Evolutionary conservation across 192 early-diverging fungal genomes (phyloP), one percentile per base, ranked within the genome.

Genomic region (Allomyces javanicus): DNA sequence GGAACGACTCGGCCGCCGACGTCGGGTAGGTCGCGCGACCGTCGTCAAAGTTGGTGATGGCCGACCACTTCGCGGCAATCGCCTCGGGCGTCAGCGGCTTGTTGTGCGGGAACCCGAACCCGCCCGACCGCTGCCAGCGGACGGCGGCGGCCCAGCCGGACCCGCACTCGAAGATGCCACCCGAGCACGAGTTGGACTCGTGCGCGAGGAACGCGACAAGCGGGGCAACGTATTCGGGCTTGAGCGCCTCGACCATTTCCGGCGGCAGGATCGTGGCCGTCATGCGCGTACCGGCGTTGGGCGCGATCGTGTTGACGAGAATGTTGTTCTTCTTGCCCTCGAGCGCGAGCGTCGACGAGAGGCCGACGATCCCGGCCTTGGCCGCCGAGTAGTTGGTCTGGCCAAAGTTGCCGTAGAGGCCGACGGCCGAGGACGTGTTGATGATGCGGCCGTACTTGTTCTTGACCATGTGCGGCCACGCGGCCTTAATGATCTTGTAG

Each of bases 261-360:
- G 90, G 89, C 11, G 94, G 93, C 84, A 97, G 84, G 67, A 98
- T 78, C 63, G 94, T 97, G 67, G 93, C 95, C 9, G 94, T 96
- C 95, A 98, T 98, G 58, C 85, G 79, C 5, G 95, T 97, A 45
- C 93, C 94, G 19, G 95, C 95, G 72, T 91, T 97, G 67, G 95
- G 95, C 27, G 93, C 94, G 77, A 98, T 93, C 63, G 91, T 87
- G 75, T 98, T 97, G 65, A 79, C 81, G 66, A 92, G 75, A 76
- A 98, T 98, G 74, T 93, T 93, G 74, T 86, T 80, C 71, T 89
- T 87, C 67, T 79, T 77, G 67, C 95, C 95, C 78, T 98, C 95
- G 6, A 91, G 68, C 62, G 94, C 92, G 66, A 97, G 78, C n/a
- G 91, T 89, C 76, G 87, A 87, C 73, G 86, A 90, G 63, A 97